Evolutionary conservation across 208 protist species (phyloP).

Genomic region (Balamuthia mandrillaris): DNA sequence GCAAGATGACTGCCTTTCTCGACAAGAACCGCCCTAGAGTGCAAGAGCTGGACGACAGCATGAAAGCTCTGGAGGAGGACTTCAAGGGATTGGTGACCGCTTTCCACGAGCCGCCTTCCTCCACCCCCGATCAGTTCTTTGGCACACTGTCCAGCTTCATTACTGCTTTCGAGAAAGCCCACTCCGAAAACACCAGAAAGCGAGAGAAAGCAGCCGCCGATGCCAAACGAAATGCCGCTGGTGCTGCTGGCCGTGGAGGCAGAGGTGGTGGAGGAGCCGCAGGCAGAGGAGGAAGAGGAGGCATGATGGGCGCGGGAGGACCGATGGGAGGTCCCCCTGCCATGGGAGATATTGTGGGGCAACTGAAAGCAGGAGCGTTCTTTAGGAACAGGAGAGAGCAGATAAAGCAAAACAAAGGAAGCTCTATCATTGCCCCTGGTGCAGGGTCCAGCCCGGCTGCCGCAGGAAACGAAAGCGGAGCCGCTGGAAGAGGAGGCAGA

Average conservation of each 20-base stretch:
- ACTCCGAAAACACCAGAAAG: neutral
- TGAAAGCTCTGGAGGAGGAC: constrained; percentile 22
- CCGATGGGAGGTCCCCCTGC: neutral
- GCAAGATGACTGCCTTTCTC: neutral
- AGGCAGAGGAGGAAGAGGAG: neutral
- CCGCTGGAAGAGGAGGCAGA: neutral
- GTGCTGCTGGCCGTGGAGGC: neutral
- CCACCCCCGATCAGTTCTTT: constrained; percentile 23
- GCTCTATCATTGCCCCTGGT: too few relatives aligned
- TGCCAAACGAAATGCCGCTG: too few relatives aligned
- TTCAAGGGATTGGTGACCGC: neutral
- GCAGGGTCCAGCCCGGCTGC: neutral
- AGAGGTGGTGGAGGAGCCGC: neutral
- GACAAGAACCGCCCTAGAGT: neutral
- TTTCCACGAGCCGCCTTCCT: neutral
- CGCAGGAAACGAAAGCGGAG: neutral
- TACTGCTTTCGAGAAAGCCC: neutral
- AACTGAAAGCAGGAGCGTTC: neutral
- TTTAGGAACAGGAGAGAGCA: neutral
- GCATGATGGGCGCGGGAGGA: neutral
- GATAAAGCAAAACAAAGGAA: neutral
- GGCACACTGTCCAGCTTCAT: constrained; percentile 3
- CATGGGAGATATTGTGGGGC: neutral
- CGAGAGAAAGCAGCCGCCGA: neutral
- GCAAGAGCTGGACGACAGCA: neutral